A percentile compares a stretch with the other conserved stretches of the same genome.
These are phyloP conservation scores for Pezicula rhizophila DNA, from an alignment of 2,329 filamentous ascomycete species.

Conservation along the genomic window DNA sequence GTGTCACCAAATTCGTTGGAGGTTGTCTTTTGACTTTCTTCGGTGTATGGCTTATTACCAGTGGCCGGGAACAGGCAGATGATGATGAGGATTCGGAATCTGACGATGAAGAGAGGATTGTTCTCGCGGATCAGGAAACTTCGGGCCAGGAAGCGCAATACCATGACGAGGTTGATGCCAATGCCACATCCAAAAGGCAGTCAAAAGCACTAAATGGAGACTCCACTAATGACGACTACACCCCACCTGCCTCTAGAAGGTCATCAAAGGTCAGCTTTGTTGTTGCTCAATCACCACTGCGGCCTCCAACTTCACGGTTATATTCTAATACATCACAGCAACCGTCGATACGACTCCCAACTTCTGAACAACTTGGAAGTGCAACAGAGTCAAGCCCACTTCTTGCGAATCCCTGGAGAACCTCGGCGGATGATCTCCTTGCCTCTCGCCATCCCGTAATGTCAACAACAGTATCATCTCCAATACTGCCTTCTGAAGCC, in stretches of 20 bases:
- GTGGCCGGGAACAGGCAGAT: conserved; percentile 58
- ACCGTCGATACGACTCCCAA: conserved; percentile 10
- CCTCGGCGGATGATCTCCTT: conserved; percentile 15
- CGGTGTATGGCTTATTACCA: conserved; percentile 96
- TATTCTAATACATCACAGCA: conserved; percentile 18
- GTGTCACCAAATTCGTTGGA: conserved; percentile 78
- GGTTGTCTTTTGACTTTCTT: conserved; percentile 91
- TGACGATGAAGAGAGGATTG: conserved; percentile 58
- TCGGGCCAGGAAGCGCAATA: conserved; percentile 9
- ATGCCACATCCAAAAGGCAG: conserved; percentile 7
- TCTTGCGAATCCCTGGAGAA: conserved; percentile 23
- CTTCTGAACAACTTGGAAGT: conserved; percentile 6
- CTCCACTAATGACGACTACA: conserved; percentile 11
- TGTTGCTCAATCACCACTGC: conserved; percentile 8
- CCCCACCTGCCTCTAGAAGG: conserved; percentile 11
- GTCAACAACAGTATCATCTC: conserved; percentile 17
- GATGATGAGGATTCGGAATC: conserved; percentile 50
- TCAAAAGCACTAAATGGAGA: conserved; percentile 13
- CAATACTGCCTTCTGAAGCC: conserved; percentile 25
- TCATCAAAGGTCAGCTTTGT: conserved; percentile 24
- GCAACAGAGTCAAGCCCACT: conserved; percentile 16
- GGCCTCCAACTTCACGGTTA: conserved; percentile 17
- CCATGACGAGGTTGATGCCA: conserved; percentile 7
- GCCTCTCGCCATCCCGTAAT: conserved; percentile 17
- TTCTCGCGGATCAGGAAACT: conserved; percentile 47